These are phyloP conservation scores for Lodderomyces jiufengensis DNA, from an alignment of 1,139 yeast species.

Conservation along the genomic window DNA sequence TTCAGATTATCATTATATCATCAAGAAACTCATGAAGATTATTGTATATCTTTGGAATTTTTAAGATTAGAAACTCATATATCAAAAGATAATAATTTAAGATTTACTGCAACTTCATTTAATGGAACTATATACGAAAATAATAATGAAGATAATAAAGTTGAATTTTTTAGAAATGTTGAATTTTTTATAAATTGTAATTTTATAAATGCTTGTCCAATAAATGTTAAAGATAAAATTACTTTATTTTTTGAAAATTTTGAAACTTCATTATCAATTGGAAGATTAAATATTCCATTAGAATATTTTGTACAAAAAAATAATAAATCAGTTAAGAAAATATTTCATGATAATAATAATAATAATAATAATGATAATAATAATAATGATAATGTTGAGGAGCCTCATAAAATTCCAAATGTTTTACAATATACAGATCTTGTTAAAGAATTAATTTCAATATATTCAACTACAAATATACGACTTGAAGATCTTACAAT, in stretches of 20 bases:
- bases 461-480: slow-evolving; percentile 17
- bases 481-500: slow-evolving; percentile 33
- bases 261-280: slow-evolving; percentile 20
- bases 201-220: slow-evolving; percentile 22
- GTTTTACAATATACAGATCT: slow-evolving; percentile 9
- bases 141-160: slow-evolving; percentile 14
- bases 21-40: slow-evolving; percentile 16
- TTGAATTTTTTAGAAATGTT: slow-evolving; percentile 26
- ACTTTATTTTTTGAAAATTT: slow-evolving; percentile 18
- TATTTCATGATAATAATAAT: not conserved
- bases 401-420: slow-evolving; percentile 3
- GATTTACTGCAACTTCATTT: slow-evolving; percentile 23
- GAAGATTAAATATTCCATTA: slow-evolving; percentile 26
- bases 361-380: slow-evolving; percentile 3
- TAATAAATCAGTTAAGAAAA: not conserved
- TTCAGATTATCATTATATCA: slow-evolving; percentile 22
- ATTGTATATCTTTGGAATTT: slow-evolving; percentile 26
- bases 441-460: slow-evolving; percentile 9
- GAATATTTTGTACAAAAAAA: slow-evolving; percentile 16
- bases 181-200: slow-evolving; percentile 28
- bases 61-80: slow-evolving; percentile 26
- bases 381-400: slow-evolving; percentile 1
- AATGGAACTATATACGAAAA: slow-evolving; percentile 29
- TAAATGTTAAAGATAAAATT: slow-evolving; percentile 14
- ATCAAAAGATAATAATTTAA: slow-evolving; percentile 18